Conservation (phyloP, 139 green algal genomes). For the Coelastrella sp. region DNA sequence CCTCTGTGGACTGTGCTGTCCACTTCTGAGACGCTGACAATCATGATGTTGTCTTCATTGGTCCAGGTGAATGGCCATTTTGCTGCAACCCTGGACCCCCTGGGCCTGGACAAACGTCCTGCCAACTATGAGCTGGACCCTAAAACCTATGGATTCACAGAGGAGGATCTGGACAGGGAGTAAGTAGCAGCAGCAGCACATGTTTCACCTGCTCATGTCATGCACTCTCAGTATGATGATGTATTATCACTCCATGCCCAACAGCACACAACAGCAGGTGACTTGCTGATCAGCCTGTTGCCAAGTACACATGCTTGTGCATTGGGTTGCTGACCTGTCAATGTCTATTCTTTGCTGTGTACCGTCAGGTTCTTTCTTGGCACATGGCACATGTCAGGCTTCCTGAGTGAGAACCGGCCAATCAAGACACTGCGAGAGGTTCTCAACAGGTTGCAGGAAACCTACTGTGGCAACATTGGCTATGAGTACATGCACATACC, state of each 20-base stretch:
- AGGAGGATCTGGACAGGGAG: constrained; percentile 96
- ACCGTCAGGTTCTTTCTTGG: constrained; percentile 94
- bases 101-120: constrained; percentile 80
- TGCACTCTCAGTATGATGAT: background rate
- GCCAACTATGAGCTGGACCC: constrained; percentile 85
- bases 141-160: constrained; percentile 92
- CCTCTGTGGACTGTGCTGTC: background rate
- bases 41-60: background rate
- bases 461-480: constrained; percentile 93
- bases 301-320: background rate
- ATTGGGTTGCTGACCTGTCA: background rate
- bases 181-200: constrained; percentile 51
- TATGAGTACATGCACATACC: constrained; percentile 99
- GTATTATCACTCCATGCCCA: background rate
- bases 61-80: constrained; percentile 88
- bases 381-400: constrained; percentile 89
- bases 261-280: background rate
- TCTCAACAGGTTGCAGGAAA: constrained; percentile 84
- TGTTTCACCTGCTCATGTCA: background rate
- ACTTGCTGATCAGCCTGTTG: background rate
- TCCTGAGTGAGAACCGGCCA: constrained; percentile 89
- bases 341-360: background rate
- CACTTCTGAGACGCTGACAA: background rate
- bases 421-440: constrained; percentile 91
- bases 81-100: constrained; percentile 91